A percentile compares a stretch with the other conserved stretches of the same genome.
These are phyloP conservation scores for Rhizopus stolonifer DNA, from an alignment of 371 early-diverging fungal genomes.

Conservation along the genomic window DNA sequence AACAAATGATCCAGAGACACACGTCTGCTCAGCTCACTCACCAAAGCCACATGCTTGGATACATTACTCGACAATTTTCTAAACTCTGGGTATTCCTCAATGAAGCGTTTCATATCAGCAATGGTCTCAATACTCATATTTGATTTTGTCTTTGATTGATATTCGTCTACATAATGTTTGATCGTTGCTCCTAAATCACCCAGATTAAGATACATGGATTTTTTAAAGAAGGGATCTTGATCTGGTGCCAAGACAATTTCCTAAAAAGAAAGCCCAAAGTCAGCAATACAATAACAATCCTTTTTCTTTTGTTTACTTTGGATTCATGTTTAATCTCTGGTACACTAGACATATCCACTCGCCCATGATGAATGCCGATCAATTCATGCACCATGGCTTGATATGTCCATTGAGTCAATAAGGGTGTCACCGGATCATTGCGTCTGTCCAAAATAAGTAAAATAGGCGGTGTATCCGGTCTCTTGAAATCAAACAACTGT, in stretches of 20 bases:
- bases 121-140: conserved; percentile 91
- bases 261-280: too few species aligned
- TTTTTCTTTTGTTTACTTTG: conserved; percentile 47
- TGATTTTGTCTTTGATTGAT: conserved; percentile 85
- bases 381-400: conserved; percentile 99
- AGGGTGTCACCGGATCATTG: conserved; percentile 97
- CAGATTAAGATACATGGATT: conserved; percentile 86
- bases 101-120: conserved; percentile 96
- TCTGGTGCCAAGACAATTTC: conserved; percentile 88
- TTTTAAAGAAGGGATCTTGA: conserved; percentile 89
- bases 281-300: too few species aligned
- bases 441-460: conserved; percentile 92
- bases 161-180: conserved; percentile 91
- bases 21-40: conserved; percentile 86
- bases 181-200: conserved; percentile 95
- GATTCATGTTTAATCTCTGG: conserved; percentile 83
- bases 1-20: conserved; percentile 74
- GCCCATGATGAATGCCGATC: conserved; percentile 91
- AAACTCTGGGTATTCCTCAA: conserved; percentile 97
- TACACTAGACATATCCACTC: conserved; percentile 85
- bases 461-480: conserved; percentile 81
- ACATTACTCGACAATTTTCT: conserved; percentile 93
- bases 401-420: conserved; percentile 98
- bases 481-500: conserved; percentile 79
- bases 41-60: conserved; percentile 94